Percentiles rank a stretch among this genome's conserved stretches.
These are phyloP conservation scores for Stereum hirsutum DNA, from an alignment of 1,284 basidiomycete genomes.

Conservation along the genomic window DNA sequence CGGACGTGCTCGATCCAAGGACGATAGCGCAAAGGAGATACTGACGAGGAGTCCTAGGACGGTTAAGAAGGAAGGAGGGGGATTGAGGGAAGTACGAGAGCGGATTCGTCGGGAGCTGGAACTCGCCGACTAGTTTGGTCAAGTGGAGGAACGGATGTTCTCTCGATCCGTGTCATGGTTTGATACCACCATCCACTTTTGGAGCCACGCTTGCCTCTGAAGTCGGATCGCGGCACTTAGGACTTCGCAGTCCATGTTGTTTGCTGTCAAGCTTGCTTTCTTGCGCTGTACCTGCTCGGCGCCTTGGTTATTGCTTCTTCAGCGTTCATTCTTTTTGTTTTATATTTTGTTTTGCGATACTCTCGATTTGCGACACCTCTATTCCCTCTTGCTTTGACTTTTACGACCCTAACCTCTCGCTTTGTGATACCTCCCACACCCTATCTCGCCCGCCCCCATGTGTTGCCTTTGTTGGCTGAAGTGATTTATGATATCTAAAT, in stretches of 20 bases:
- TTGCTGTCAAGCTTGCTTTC: neutral
- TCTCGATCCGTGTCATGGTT: constrained; percentile 6
- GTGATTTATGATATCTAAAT: too few relatives aligned
- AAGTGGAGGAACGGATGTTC: constrained; percentile 2
- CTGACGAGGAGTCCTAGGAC: constrained; percentile 58
- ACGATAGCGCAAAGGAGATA: constrained; percentile 42
- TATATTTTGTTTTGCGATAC: constrained; percentile 11
- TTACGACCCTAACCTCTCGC: too few relatives aligned
- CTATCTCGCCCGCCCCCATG: too few relatives aligned
- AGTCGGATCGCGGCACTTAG: too few relatives aligned
- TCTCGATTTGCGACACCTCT: constrained; percentile 3
- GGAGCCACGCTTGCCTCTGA: too few relatives aligned
- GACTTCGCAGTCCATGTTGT: too few relatives aligned
- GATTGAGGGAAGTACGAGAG: constrained; percentile 68
- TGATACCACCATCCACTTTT: neutral
- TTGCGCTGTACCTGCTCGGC: neutral
- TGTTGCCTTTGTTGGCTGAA: too few relatives aligned
- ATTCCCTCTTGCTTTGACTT: neutral
- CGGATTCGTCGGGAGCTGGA: constrained; percentile 71
- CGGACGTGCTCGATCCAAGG: constrained; percentile 11
- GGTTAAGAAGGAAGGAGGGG: constrained; percentile 59
- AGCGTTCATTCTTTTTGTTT: constrained; percentile 1
- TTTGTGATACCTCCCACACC: too few relatives aligned
- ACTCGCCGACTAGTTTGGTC: constrained; percentile 41
- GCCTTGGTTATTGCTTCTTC: constrained; percentile 5